phyloP scores from a whole-genome alignment of 352 stramenopile genomes.

The Phytophthora multivora region DNA sequence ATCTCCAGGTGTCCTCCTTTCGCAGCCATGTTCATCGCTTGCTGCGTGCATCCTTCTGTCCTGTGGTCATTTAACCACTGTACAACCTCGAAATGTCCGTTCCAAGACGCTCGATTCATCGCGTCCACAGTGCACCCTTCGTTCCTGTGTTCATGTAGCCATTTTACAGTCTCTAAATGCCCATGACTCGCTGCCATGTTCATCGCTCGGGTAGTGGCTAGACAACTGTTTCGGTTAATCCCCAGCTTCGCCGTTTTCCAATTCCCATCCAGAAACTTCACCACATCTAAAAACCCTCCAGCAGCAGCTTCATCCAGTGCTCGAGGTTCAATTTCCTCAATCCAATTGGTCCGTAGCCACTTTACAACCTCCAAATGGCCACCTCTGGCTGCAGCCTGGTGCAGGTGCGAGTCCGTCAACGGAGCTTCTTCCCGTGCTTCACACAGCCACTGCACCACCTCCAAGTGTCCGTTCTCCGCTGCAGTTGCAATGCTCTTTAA shows the following conservation, averaged over 20 bases:
- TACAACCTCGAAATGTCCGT: constrained; percentile 33
- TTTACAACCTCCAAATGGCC: constrained; percentile 31
- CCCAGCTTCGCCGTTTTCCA: constrained; percentile 16
- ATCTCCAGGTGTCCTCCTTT: constrained; percentile 34
- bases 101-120: constrained; percentile 37
- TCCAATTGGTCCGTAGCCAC: constrained; percentile 30
- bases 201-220: constrained; percentile 29
- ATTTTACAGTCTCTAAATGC: constrained; percentile 34
- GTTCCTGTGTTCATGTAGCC: constrained; percentile 28
- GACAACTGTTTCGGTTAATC: constrained; percentile 22
- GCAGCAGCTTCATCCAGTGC: constrained; percentile 32
- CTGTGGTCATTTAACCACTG: constrained; percentile 31
- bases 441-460: constrained; percentile 35
- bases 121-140: constrained; percentile 38
- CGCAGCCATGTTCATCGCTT: constrained; percentile 41
- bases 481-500: constrained; percentile 11
- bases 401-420: constrained; percentile 18
- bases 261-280: constrained; percentile 31
- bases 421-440: background rate
- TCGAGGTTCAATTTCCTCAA: constrained; percentile 14
- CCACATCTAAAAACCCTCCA: constrained; percentile 25
- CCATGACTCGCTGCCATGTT: constrained; percentile 30
- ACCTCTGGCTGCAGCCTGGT: constrained; percentile 28
- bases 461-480: constrained; percentile 31
- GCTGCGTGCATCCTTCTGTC: constrained; percentile 33